A percentile compares a stretch with the other conserved stretches of the same genome.
phyloP scores from a whole-genome alignment of 306 rosid genomes.

The Ceratonia siliqua region DNA sequence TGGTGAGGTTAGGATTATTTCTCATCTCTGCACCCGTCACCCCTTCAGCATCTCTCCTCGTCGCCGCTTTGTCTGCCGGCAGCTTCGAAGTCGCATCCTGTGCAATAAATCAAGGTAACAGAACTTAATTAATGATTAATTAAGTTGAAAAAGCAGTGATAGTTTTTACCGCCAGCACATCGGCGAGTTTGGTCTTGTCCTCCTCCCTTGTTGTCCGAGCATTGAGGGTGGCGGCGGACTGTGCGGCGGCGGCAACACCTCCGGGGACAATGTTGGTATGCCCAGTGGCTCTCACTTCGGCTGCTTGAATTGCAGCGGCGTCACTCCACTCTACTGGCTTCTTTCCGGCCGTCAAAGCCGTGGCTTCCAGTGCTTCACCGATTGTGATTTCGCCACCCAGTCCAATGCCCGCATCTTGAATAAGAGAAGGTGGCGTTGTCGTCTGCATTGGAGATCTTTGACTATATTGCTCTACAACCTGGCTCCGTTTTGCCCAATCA shows the following conservation, averaged over 20 bases:
- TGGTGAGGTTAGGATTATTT: slow-evolving; percentile 61
- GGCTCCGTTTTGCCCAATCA: too few species aligned
- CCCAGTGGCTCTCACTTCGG: slow-evolving; percentile 72
- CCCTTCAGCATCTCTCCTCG: slow-evolving; percentile 66
- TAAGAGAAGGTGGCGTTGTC: slow-evolving; percentile 24
- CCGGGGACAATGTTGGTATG: slow-evolving; percentile 62
- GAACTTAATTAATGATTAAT: too few species aligned
- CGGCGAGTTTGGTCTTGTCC: slow-evolving; percentile 66
- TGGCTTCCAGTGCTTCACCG: slow-evolving; percentile 78
- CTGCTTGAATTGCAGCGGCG: slow-evolving; percentile 78
- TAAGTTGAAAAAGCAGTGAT: too few species aligned
- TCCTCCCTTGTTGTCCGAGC: slow-evolving; percentile 48
- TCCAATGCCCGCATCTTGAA: slow-evolving; percentile 16
- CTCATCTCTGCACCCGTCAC: slow-evolving; percentile 74
- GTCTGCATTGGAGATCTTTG: slow-evolving; percentile 31
- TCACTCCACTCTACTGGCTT: slow-evolving; percentile 68
- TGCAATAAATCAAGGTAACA: too few species aligned
- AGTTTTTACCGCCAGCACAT: slow-evolving; percentile 54
- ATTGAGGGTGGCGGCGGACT: slow-evolving; percentile 68
- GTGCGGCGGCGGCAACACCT: slow-evolving; percentile 72
- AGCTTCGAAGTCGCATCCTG: slow-evolving; percentile 60
- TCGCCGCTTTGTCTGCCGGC: slow-evolving; percentile 58
- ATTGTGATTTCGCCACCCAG: slow-evolving; percentile 57
- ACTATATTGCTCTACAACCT: slow-evolving; percentile 52
- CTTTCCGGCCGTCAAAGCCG: slow-evolving; percentile 52